Evolutionary conservation across 2,329 filamentous ascomycete genomes (phyloP), one percentile per base, ranked within the genome.

Genomic region (Geosmithia putterillii): DNA sequence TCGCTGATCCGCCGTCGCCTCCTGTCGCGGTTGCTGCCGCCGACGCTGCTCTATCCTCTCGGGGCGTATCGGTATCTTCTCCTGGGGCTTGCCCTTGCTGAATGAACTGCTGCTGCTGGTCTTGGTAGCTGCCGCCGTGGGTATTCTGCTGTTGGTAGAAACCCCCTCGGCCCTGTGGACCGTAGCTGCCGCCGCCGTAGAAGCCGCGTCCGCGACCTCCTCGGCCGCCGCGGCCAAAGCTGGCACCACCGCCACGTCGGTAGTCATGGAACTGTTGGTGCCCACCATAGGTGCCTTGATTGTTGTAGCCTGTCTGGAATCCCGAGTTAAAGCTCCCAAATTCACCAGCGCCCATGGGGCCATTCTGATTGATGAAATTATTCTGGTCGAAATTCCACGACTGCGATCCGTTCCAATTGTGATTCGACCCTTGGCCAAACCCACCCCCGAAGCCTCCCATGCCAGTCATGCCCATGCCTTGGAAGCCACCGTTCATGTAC

Each of bases 321-420:
- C 80, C 81, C 73, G 79, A 73, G 73, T 83, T 83, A 77, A 81
- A 80, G 69, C 76, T 74, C 69, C 81, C 82, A 79, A 76, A 86
- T 69, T 86, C 82, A 84, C 81, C 79, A 73, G 74, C 73, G 67
- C 79, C 80, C 76, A 85, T 85, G 73, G 77, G 75, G 76, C 79
- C 79, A 84, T 79, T 86, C 83, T 82, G 70, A 80, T 79, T 88
- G n/a, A n/a, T n/a, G 81, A 79, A 86, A 83, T 86, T 87, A 86
- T 86, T 82, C 82, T 83, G 81, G 73, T 79, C 77, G 73, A 79
- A 77, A 81, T 81, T 84, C 83, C 82, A 87, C 73, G 81, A 79
- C 70, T 85, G 81, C 69, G 83, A 81, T 71, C 74, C 74, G 73
- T 82, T 84, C 81, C 82, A 86, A 71, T 80, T 81, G 76, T 81